These are phyloP conservation scores for Conoideocrella luteorostrata DNA, from an alignment of 2,329 filamentous ascomycete genomes.

Conservation along the genomic window DNA sequence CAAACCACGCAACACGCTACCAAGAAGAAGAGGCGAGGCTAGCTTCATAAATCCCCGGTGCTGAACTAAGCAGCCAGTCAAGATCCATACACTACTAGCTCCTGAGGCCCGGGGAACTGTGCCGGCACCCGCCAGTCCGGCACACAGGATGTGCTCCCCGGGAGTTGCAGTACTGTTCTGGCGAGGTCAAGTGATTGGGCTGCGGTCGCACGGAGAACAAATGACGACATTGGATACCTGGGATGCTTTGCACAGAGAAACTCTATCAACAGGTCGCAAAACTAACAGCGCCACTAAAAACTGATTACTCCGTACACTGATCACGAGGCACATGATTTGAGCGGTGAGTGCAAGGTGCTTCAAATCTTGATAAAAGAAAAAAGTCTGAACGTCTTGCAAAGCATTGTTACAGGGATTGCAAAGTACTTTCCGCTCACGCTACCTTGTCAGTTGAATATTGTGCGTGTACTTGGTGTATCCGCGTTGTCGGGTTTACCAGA, in stretches of 20 bases:
- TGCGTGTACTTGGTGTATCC: slow-evolving; percentile 9
- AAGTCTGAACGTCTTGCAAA: not conserved
- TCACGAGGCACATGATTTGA: slow-evolving; percentile 4
- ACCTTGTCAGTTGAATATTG: slow-evolving; percentile 5
- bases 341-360: slow-evolving; percentile 10
- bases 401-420: not conserved
- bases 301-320: not conserved
- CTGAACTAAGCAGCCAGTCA: slow-evolving; percentile 4
- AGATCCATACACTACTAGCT: not conserved
- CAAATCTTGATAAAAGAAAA: not conserved
- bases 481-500: slow-evolving; percentile 9
- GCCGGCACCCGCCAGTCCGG: slow-evolving; percentile 12
- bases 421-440: slow-evolving; percentile 1
- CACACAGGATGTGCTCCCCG: slow-evolving; percentile 7
- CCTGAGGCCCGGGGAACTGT: slow-evolving; percentile 13
- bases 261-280: not conserved
- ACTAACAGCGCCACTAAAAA: slow-evolving; percentile 1
- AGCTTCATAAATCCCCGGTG: slow-evolving; percentile 2
- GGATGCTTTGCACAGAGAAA: not conserved
- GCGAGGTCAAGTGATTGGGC: not conserved
- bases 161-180: not conserved
- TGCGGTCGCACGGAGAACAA: not conserved
- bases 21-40: not conserved
- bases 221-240: slow-evolving; percentile 5
- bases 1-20: too few relatives aligned